phyloP scores from a whole-genome alignment of 2,329 filamentous ascomycete genomes.

The Didymella arachidicola region DNA sequence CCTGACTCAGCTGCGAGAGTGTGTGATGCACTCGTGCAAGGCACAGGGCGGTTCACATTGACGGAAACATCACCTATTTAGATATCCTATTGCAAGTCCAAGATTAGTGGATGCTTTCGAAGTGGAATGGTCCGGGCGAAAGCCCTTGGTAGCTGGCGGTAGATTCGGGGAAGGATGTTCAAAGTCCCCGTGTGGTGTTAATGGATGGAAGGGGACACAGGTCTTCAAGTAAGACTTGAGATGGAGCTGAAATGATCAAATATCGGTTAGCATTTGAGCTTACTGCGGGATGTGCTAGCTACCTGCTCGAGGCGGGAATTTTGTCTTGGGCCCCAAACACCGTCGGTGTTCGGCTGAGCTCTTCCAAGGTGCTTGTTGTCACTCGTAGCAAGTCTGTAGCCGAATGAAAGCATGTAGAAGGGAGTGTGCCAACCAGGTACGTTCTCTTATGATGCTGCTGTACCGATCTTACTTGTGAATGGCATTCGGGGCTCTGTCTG shows the following conservation, averaged over 20 bases:
- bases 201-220: background rate
- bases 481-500: background rate
- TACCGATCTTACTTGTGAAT: background rate
- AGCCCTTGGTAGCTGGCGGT: background rate
- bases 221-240: background rate
- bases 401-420: background rate
- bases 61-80: background rate
- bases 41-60: background rate
- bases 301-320: background rate
- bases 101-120: background rate
- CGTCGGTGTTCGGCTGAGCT: background rate
- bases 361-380: background rate
- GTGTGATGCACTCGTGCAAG: background rate
- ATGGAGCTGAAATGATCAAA: background rate
- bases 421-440: background rate
- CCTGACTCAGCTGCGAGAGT: conserved; percentile 1
- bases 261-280: background rate
- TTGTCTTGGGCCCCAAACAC: background rate
- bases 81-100: background rate
- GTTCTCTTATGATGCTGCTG: background rate
- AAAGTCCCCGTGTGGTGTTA: background rate
- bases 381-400: background rate
- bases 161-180: background rate
- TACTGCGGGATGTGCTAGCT: background rate
- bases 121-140: background rate